Percentiles rank a stretch among this genome's conserved stretches.
phyloP scores from a whole-genome alignment of 129 eudicot genomes.

The Smallanthus sonchifolius region DNA sequence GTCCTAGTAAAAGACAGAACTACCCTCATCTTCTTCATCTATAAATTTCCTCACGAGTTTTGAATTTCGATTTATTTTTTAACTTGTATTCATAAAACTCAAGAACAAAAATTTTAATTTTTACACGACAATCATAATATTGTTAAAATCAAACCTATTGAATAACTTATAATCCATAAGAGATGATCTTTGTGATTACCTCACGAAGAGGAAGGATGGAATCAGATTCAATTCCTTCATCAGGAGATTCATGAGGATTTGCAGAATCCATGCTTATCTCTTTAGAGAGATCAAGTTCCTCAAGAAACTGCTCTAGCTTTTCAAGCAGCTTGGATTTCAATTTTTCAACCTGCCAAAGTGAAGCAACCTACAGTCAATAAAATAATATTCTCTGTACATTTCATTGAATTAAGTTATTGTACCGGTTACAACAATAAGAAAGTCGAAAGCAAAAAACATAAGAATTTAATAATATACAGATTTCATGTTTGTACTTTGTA shows the following conservation, averaged over 20 bases:
- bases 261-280: conserved; percentile 37
- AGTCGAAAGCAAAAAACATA: conserved; percentile 3
- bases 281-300: conserved; percentile 60
- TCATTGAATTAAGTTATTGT: background rate
- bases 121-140: too few species aligned
- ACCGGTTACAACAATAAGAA: background rate
- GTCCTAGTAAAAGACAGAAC: too few species aligned
- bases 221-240: conserved; percentile 41
- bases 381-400: background rate
- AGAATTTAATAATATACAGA: background rate
- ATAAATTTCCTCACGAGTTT: too few species aligned
- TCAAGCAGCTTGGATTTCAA: conserved; percentile 82
- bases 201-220: conserved; percentile 41
- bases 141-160: too few species aligned
- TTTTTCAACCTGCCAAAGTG: conserved; percentile 64
- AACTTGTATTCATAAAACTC: too few species aligned
- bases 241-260: conserved; percentile 36
- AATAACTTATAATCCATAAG: background rate
- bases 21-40: too few species aligned
- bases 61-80: too few species aligned
- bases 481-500: background rate
- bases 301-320: conserved; percentile 83
- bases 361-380: conserved; percentile 5
- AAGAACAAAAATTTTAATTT: too few species aligned
- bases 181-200: conserved; percentile 18